Evolutionary conservation across 2,329 filamentous ascomycete genomes (phyloP), one percentile per base, ranked within the genome.

Genomic region (Colletotrichum viniferum): DNA sequence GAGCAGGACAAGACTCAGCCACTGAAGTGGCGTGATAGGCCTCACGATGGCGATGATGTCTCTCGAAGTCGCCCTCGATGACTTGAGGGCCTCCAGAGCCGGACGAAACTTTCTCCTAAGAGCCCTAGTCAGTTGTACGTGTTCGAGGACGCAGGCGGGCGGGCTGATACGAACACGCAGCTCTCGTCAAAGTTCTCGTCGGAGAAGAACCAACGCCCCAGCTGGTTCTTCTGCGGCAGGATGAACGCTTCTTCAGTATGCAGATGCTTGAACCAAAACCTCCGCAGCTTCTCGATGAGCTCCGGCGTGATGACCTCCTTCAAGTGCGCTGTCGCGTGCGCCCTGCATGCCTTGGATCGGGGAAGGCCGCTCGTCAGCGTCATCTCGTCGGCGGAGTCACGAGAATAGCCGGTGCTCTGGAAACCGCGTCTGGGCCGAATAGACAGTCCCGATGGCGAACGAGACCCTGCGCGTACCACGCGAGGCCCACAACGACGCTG

Each of bases 1-100:
- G 3, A 94, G 85, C 3, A 94, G 78, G 7, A 91, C 78, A 0
- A 93, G 80, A 60, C 86, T 85, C 3, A 94, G 82, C 82, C 84
- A 86, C 77, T 85, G 83, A 7, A 81, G 68, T 1, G 85, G 79
- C 4, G 77, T 73, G 5, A 77, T 67, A 6, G 81, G 83, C 13
- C 79, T 75, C 1, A 80, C 75, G 16, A 80, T 69, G 7, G 78
- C 77, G 38, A 86, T 62, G 63, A 86, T 74, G 52, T 83, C 79
- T 10, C 79, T 67, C 1, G 83, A 81, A 5, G 79, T 80, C 14
- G 81, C 65, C 21, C 78, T 78, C 0, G 81, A 75, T 1, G 76
- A 67, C 7, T 77, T 80, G 36, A 86, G 79, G n/a, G 82, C 81
- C 14, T 86, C 82, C 0, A 86, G 79, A 3, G 81, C 77, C 1